phyloP scores from a whole-genome alignment of 148 eudicot species.

The Rhododendron simsii region DNA sequence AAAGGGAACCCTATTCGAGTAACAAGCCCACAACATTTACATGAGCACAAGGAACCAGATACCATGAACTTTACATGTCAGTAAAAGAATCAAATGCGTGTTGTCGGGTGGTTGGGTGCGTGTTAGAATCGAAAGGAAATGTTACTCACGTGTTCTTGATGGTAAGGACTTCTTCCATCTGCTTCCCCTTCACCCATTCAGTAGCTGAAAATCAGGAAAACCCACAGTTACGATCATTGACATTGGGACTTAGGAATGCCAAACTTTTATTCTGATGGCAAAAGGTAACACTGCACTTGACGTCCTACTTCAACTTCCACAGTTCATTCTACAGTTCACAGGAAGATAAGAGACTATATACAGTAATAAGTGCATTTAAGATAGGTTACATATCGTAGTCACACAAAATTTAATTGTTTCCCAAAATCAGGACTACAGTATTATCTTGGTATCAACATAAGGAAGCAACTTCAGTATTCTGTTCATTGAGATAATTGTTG shows the following conservation, averaged over 20 bases:
- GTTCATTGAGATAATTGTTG: neutral
- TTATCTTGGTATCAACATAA: too few species aligned
- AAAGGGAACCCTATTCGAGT: neutral
- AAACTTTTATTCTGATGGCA: neutral
- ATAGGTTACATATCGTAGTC: neutral
- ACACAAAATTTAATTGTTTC: neutral
- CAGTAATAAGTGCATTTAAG: neutral
- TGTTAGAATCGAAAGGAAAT: neutral
- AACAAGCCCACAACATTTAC: neutral
- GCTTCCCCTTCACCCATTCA: slow-evolving; percentile 90
- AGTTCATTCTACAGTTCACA: neutral
- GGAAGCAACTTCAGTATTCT: neutral
- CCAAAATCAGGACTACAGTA: neutral
- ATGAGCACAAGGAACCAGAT: neutral
- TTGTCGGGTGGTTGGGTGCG: neutral
- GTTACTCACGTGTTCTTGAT: slow-evolving; percentile 82
- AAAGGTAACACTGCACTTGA: neutral
- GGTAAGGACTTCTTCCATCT: slow-evolving; percentile 72
- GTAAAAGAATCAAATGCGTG: neutral
- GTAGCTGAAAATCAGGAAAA: slow-evolving; percentile 52
- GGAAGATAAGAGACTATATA: neutral
- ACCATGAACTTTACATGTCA: neutral
- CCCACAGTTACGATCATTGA: neutral
- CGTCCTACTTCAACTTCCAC: neutral
- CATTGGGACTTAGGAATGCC: neutral